Percentiles rank a stretch among this genome's conserved stretches.
Conservation (phyloP, 2,329 filamentous ascomycete genomes). For the Pseudocercospora vitis region DNA sequence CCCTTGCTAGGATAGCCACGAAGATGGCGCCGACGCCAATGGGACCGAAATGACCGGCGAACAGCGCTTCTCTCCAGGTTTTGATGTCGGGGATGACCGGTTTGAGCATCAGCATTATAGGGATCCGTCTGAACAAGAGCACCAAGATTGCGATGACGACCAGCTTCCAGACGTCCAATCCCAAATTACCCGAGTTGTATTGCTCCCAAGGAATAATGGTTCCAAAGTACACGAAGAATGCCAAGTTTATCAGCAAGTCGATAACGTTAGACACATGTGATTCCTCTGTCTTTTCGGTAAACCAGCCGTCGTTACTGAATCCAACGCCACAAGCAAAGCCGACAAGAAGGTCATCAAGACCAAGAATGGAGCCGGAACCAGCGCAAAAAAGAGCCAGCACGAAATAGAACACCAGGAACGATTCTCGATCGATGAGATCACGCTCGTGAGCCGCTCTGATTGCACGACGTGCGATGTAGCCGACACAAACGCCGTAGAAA, state of each 20-base stretch:
- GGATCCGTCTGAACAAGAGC: constrained; percentile 92
- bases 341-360: constrained; percentile 89
- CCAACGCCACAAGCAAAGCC: constrained; percentile 96
- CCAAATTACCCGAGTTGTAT: constrained; percentile 73
- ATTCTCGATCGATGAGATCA: constrained; percentile 90
- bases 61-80: constrained; percentile 95
- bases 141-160: constrained; percentile 94
- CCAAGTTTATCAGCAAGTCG: constrained; percentile 91
- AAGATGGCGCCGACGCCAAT: constrained; percentile 98
- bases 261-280: constrained; percentile 99
- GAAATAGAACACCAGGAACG: constrained; percentile 98
- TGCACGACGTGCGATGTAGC: constrained; percentile 84
- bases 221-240: constrained; percentile 97
- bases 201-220: constrained; percentile 95
- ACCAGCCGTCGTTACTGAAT: constrained; percentile 99
- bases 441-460: constrained; percentile 84
- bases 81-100: constrained; percentile 95
- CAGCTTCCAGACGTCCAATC: constrained; percentile 81
- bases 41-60: constrained; percentile 95
- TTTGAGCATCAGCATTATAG: constrained; percentile 88
- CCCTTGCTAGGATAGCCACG: constrained; percentile 85
- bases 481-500: constrained; percentile 80
- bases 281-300: constrained; percentile 95
- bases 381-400: constrained; percentile 94
- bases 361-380: constrained; percentile 85